These are phyloP conservation scores for Carex cristatella DNA, from an alignment of 176 grass and related monocot genomes.

Conservation along the genomic window DNA sequence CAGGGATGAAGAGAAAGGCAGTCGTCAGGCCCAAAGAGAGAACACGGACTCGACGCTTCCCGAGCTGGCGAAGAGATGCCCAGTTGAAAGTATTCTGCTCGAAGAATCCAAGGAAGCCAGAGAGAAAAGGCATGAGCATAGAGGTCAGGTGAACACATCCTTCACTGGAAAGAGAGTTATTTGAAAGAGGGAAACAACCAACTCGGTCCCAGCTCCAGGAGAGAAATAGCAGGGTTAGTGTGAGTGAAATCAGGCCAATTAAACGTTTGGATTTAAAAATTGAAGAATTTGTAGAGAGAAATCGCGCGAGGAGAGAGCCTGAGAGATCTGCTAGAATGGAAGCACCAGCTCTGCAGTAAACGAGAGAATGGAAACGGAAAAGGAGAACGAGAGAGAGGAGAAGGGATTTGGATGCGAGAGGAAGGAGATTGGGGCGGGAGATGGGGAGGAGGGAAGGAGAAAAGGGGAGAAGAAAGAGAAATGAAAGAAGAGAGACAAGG, in stretches of 20 bases:
- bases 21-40: slow-evolving; percentile 47
- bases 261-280: slow-evolving; percentile 3
- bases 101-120: slow-evolving; percentile 56
- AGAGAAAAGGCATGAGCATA: slow-evolving; percentile 37
- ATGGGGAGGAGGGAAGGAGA: slow-evolving; percentile 34
- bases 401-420: slow-evolving; percentile 39
- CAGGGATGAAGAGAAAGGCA: slow-evolving; percentile 49
- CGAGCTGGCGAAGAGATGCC: slow-evolving; percentile 39
- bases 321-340: slow-evolving; percentile 69
- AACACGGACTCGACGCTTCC: slow-evolving; percentile 36
- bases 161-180: slow-evolving; percentile 10
- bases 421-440: slow-evolving; percentile 27
- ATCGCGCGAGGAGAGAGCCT: slow-evolving; percentile 49
- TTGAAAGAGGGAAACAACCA: slow-evolving; percentile 41
- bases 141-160: slow-evolving; percentile 36
- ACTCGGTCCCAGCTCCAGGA: slow-evolving; percentile 36
- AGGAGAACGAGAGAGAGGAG: slow-evolving; percentile 53
- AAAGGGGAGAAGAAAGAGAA: slow-evolving; percentile 41
- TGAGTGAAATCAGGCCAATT: slow-evolving; percentile 32
- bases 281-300: slow-evolving; percentile 40
- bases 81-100: slow-evolving; percentile 35
- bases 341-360: slow-evolving; percentile 45
- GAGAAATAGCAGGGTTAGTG: slow-evolving; percentile 40
- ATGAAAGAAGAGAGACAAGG: slow-evolving; percentile 24
- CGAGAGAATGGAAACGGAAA: slow-evolving; percentile 45